Base-by-base conservation (phyloP, 1,284 basidiomycete species). In the Boletus smithii region DNA sequence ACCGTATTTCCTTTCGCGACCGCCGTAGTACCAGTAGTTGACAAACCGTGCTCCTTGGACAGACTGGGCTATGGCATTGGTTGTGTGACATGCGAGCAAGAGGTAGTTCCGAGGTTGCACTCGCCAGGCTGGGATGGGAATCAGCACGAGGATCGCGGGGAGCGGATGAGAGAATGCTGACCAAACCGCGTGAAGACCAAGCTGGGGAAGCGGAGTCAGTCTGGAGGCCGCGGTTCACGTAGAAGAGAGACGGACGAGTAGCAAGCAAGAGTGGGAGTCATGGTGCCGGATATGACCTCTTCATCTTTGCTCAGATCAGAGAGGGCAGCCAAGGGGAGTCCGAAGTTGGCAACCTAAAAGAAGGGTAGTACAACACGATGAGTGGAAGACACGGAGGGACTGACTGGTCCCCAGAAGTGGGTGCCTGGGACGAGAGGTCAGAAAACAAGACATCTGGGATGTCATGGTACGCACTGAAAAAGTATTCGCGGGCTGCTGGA, bases 161-260 rank as follows among this genome's bases (percentile, higher is more conserved):
- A 17, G 40, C 20, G 2, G 8, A 37, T 27, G 41, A 36, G 14
- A 27, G 20, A 42, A 49, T 23, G 33, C 44, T 50, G 49, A 90
- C 90, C 93, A 67, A 97, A 97, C 36, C 93, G 87, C 88, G 94
- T 95, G 73, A 97, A 97, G 54, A 95, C 90, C 74, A 91, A 63
- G 17, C 93, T 97, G 57, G 49, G 22, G 47, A 53, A 11, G 40
- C n/a, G 24, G 43, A 22, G 46, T 53, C 36, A 52, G 46, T 44
- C 44, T 42, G 11, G 17, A 41, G 20, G 37, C 22, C 41, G 42
- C 30, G 24, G 26, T 9, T 42, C 35, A 43, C 27, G 40, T 37
- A 29, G 16, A 44, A 8, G 31, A n/a, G 26, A 27, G 39, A 86
- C 91, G 73, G 66, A 95, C 92, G 95, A 97, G 71, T 97, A 97